These are phyloP conservation scores for Lachancea sp. DNA, from an alignment of 805 yeast species.

Conservation along the genomic window DNA sequence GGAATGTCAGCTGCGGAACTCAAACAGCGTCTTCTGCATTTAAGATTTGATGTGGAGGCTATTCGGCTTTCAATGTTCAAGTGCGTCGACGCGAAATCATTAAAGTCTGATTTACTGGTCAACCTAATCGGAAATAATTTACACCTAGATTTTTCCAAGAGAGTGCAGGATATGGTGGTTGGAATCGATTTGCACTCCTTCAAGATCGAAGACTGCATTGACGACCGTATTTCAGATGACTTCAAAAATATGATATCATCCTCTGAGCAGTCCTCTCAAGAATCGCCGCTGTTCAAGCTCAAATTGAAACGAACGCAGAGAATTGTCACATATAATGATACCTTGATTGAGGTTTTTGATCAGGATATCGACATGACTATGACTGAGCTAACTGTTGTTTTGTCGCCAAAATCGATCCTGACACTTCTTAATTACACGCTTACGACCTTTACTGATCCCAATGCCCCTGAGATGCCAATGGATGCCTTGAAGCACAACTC, in stretches of 20 bases:
- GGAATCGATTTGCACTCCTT: constrained; percentile 60
- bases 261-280: constrained; percentile 37
- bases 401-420: constrained; percentile 71
- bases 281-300: constrained; percentile 46
- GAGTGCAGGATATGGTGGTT: constrained; percentile 55
- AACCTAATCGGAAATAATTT: constrained; percentile 67
- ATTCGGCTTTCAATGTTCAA: constrained; percentile 58
- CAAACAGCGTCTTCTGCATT: constrained; percentile 62
- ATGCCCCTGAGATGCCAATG: constrained; percentile 60
- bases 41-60: constrained; percentile 60
- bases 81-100: constrained; percentile 56
- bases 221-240: constrained; percentile 52
- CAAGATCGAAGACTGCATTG: constrained; percentile 69
- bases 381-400: constrained; percentile 69
- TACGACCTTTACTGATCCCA: constrained; percentile 82
- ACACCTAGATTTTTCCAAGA: constrained; percentile 51
- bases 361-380: constrained; percentile 66
- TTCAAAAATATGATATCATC: constrained; percentile 68
- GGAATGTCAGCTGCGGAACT: constrained; percentile 39
- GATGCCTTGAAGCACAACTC: constrained; percentile 65
- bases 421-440: constrained; percentile 74
- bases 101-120: constrained; percentile 60
- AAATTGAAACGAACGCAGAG: constrained; percentile 55
- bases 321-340: constrained; percentile 46
- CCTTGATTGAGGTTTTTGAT: constrained; percentile 60